Percentiles rank a stretch among this genome's conserved stretches.
Conservation (phyloP, 768 basidiomycete species). For the Psilocybe cyanescens region DNA sequence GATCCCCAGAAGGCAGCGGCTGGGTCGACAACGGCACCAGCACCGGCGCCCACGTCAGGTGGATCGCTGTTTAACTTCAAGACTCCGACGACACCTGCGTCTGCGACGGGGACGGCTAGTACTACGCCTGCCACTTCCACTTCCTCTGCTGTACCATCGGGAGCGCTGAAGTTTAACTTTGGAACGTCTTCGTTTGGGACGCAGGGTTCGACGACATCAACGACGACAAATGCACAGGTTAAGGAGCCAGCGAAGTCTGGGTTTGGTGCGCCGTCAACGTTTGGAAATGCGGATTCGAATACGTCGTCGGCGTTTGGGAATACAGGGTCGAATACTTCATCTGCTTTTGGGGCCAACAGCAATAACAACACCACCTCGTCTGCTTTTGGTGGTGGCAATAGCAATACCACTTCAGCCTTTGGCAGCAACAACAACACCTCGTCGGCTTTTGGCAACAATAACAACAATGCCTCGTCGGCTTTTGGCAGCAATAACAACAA, state of each 20-base stretch:
- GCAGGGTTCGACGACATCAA: conserved; percentile 6
- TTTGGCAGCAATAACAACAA: not conserved
- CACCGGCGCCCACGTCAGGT: not conserved
- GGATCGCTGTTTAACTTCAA: conserved; percentile 19
- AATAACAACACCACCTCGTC: not conserved
- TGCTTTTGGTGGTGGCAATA: not conserved
- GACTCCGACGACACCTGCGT: conserved; percentile 13
- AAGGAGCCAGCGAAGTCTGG: conserved; percentile 8
- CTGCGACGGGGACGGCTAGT: not conserved
- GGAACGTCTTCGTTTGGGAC: conserved; percentile 20
- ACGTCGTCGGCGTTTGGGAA: conserved; percentile 23
- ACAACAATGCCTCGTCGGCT: conserved; percentile 4
- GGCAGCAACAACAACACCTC: not conserved
- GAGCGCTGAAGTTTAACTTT: conserved; percentile 42
- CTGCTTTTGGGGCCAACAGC: conserved; percentile 7
- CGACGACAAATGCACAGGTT: not conserved
- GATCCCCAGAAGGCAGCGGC: not conserved
- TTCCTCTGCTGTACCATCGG: not conserved
- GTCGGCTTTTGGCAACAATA: not conserved
- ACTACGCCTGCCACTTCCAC: conserved; percentile 21
- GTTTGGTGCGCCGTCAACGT: conserved; percentile 1
- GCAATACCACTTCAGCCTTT: not conserved
- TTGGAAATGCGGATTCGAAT: conserved; percentile 4
- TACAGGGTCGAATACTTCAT: conserved; percentile 8
- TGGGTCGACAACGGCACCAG: not conserved